Percentiles rank a stretch among this genome's conserved stretches.
phyloP scores from a whole-genome alignment of 495 filamentous ascomycete genomes.

The Chaetomium tenue region DNA sequence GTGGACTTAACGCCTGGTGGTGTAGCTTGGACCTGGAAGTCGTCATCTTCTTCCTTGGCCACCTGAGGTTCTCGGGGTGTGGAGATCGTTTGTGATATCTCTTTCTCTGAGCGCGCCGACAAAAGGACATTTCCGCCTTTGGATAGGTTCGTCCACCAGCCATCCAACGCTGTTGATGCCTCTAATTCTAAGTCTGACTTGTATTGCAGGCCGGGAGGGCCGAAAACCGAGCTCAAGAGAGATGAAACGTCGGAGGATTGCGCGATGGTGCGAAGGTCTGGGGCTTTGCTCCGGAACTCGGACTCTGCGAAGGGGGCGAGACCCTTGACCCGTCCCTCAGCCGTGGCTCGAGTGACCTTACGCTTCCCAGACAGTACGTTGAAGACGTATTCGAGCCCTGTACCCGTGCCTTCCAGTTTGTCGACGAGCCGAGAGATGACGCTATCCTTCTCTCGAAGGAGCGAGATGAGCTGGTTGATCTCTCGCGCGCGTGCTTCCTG shows the following conservation, averaged over 20 bases:
- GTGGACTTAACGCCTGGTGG: conserved; percentile 35
- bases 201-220: conserved; percentile 31
- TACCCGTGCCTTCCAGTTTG: conserved; percentile 67
- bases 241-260: conserved; percentile 37
- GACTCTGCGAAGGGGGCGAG: conserved; percentile 53
- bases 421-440: conserved; percentile 73
- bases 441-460: conserved; percentile 73
- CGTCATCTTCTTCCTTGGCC: conserved; percentile 26
- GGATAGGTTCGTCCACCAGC: conserved; percentile 53
- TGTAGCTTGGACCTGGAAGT: conserved; percentile 54
- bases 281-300: conserved; percentile 45
- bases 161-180: conserved; percentile 38
- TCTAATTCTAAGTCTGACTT: conserved; percentile 29
- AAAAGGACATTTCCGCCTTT: conserved; percentile 32
- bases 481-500: conserved; percentile 52
- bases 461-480: conserved; percentile 54
- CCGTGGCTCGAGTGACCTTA: conserved; percentile 44
- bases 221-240: conserved; percentile 41
- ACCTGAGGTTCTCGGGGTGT: not conserved
- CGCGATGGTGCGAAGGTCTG: conserved; percentile 28
- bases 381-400: conserved; percentile 68
- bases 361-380: conserved; percentile 58
- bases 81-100: conserved; percentile 32
- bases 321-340: conserved; percentile 55
- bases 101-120: conserved; percentile 27